Percentiles rank a stretch among this genome's conserved stretches.
phyloP scores from a whole-genome alignment of 371 early-diverging fungal genomes.

The Mucor mucedo region DNA sequence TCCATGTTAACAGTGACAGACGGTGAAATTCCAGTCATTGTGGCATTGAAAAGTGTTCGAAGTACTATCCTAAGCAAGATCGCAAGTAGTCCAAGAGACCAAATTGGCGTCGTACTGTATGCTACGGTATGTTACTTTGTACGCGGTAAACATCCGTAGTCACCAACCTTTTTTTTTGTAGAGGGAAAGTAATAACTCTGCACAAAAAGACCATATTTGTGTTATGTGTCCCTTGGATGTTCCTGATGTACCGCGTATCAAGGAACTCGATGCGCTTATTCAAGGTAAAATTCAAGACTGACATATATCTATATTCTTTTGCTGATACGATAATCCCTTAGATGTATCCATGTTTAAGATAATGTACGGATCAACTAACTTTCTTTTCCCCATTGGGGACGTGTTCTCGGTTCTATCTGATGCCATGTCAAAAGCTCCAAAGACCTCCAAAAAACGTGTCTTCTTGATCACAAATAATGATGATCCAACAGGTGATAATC shows the following conservation, averaged over 20 bases:
- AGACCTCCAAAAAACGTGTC: constrained; percentile 61
- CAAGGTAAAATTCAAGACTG: not conserved
- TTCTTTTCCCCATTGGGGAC: constrained; percentile 61
- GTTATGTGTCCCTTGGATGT: constrained; percentile 66
- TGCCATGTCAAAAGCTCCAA: constrained; percentile 36
- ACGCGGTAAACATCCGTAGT: not conserved
- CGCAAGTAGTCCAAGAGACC: constrained; percentile 59
- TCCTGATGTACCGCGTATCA: constrained; percentile 65
- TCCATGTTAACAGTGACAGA: constrained; percentile 56
- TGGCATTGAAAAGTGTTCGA: constrained; percentile 53
- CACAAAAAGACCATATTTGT: constrained; percentile 62
- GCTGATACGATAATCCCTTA: not conserved
- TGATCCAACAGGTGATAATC: constrained; percentile 58
- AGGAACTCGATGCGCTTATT: constrained; percentile 62
- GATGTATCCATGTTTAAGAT: constrained; percentile 36
- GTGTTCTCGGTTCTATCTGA: constrained; percentile 69
- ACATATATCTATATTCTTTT: not conserved
- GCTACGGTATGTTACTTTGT: constrained; percentile 57
- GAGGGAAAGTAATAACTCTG: constrained; percentile 49
- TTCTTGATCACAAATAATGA: constrained; percentile 75
- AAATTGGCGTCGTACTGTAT: constrained; percentile 67
- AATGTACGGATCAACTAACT: constrained; percentile 57
- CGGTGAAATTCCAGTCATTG: constrained; percentile 53
- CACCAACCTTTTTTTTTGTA: constrained; percentile 1
- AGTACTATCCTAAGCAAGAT: constrained; percentile 60